These are phyloP conservation scores for Cucumis melo DNA, from an alignment of 306 rosid genomes.

Conservation along the genomic window DNA sequence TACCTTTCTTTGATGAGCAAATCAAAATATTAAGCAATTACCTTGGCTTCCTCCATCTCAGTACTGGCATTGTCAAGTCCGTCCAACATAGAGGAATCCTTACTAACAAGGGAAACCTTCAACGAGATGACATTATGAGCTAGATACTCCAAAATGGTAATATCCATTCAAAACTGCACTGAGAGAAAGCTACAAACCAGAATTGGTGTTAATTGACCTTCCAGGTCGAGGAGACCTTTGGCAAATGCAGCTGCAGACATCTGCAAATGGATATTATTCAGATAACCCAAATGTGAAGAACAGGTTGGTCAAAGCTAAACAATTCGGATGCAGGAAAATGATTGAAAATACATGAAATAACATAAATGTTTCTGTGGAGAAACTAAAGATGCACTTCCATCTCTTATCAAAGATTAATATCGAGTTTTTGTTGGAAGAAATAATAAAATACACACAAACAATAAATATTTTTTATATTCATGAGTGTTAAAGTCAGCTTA, in stretches of 20 bases:
- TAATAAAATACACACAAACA: neutral
- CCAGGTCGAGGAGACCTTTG: slow-evolving; percentile 96
- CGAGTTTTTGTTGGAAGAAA: neutral
- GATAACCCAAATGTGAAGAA: slow-evolving; percentile 12
- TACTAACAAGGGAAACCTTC: slow-evolving; percentile 97
- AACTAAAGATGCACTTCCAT: neutral
- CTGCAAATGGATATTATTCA: slow-evolving; percentile 35
- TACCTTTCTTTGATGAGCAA: neutral
- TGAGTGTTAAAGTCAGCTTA: too few species aligned
- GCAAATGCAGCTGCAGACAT: slow-evolving; percentile 99
- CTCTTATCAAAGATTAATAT: neutral
- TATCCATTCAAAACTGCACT: slow-evolving; percentile 10
- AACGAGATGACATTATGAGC: slow-evolving; percentile 21
- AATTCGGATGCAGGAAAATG: neutral
- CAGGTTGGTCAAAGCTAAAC: slow-evolving; percentile 3
- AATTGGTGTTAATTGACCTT: slow-evolving; percentile 92
- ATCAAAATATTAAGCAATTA: slow-evolving; percentile 2
- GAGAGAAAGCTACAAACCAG: slow-evolving; percentile 48
- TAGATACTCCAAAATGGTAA: slow-evolving; percentile 13
- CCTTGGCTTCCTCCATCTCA: slow-evolving; percentile 97
- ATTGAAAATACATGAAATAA: neutral
- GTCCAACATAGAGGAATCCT: slow-evolving; percentile 98
- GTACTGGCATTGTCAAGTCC: slow-evolving; percentile 95
- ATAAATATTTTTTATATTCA: too few species aligned
- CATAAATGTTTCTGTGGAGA: neutral